Base-by-base conservation (phyloP, 148 eudicot genomes). In the Spergularia marina region DNA sequence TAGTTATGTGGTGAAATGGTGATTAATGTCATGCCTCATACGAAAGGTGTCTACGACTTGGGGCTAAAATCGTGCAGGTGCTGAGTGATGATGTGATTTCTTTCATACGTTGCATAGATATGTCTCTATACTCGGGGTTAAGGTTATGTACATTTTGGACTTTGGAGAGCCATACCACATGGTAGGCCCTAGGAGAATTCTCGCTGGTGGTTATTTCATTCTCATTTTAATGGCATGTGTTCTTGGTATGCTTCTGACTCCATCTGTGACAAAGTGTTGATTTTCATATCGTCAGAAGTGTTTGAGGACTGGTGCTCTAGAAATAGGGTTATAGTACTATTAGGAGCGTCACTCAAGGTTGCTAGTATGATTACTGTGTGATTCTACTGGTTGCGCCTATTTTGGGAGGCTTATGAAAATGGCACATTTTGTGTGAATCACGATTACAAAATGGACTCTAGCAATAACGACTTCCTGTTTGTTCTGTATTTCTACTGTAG, bases 401-500 rank as follows among this genome's bases (percentile, higher is more conserved):
- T 39, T 18, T 67, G 14, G n/a, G 53, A 18, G 34, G 40, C 51
- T 15, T 23, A 68, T 18, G 2, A 14, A 49, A 68, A 51, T 52
- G 17, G 34, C 5, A 10, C 18, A 21, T 16, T 52, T 68, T 16
- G 44, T 36, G 49, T 51, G 12, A 64, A 51, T 12, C 54, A 17
- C 14, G 9, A 21, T 10, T 39, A 11, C 13, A 21, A 40, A 15
- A 40, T 56, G 47, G 56, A 10, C 7, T 0, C 14, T 20, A 44
- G 20, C 51, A 13, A 36, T 58, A 53, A 53, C 14, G 36, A 34
- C 41, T 36, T 36, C 12, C 15, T 54, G 7, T 71, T 20, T 74
- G 66, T 74, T 41, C 15, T 71, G 49, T 57, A 23, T 82, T 12
- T 59, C 53, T 58, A 39, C 70, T 47, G 14, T 84, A 90, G 94